A percentile compares a stretch with the other conserved stretches of the same genome.
These are phyloP conservation scores for Pythium biforme DNA, from an alignment of 352 stramenopile species.

Conservation along the genomic window DNA sequence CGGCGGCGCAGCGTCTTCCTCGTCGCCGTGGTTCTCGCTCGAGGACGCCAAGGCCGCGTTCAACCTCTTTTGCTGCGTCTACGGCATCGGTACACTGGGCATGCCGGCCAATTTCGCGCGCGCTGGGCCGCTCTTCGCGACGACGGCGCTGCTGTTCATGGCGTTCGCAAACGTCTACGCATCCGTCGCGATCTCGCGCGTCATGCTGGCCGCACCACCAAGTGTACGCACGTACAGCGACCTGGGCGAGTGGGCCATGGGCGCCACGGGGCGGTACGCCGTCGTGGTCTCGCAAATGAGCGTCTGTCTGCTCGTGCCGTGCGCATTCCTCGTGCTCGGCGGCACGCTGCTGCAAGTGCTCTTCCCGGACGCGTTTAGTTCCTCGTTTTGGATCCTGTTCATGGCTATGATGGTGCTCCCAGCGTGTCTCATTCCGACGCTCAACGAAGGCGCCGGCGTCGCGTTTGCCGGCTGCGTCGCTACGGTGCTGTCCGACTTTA, in stretches of 20 bases:
- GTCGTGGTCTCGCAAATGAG: slow-evolving; percentile 28
- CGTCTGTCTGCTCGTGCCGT: slow-evolving; percentile 51
- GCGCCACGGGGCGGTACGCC: slow-evolving; percentile 14
- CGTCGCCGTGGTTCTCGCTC: slow-evolving; percentile 25
- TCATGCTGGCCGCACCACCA: slow-evolving; percentile 30
- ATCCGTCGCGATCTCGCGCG: slow-evolving; percentile 28
- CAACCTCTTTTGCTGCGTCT: slow-evolving; percentile 66
- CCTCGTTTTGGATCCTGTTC: slow-evolving; percentile 33
- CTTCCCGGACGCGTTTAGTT: slow-evolving; percentile 22
- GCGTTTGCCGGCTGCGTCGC: slow-evolving; percentile 31
- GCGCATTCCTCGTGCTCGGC: slow-evolving; percentile 48
- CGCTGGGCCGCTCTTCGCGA: slow-evolving; percentile 35
- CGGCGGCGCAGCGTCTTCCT: too few relatives aligned
- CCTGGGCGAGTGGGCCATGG: slow-evolving; percentile 34
- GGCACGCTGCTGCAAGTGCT: slow-evolving; percentile 24
- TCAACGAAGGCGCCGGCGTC: slow-evolving; percentile 29
- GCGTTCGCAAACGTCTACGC: slow-evolving; percentile 34
- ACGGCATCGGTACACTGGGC: slow-evolving; percentile 62
- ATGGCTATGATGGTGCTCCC: slow-evolving; percentile 31
- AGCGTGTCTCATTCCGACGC: slow-evolving; percentile 31
- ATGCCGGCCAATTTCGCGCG: slow-evolving; percentile 68
- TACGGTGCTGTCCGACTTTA: slow-evolving; percentile 32
- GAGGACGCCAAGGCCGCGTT: slow-evolving; percentile 40
- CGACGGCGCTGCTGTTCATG: slow-evolving; percentile 33
- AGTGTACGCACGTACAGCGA: slow-evolving; percentile 33